Base-by-base conservation (phyloP, 768 basidiomycete genomes). In the Cystobasidium ongulense region DNA sequence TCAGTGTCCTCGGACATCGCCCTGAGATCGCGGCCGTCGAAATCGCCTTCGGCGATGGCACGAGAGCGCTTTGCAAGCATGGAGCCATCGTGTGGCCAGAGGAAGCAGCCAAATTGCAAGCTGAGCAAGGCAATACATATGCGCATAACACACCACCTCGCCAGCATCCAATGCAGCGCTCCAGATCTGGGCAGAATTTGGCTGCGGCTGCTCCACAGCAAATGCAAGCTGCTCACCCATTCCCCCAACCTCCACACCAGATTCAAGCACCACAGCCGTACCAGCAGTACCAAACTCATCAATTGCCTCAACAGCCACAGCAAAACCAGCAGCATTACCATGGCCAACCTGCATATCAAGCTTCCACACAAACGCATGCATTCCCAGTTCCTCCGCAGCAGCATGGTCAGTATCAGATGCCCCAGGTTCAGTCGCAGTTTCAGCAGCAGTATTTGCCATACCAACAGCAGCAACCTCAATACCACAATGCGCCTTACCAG, bases 1-100 rank as follows among this genome's bases (percentile, higher is more conserved):
- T 93, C 3, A 88, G 87, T 4, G 83, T 95, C 39, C 79, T 90
- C 17, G 85, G 86, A 73, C 88, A 91, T 21, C 82, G 39, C 52
- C 87, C 88, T 75, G 89, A 88, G 76, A 85, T 84, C 0, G 84
- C 85, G 63, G 87, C 87, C 10, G 88, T 94, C 0, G 88, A 89
- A 79, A 91, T 94, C 2, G 80, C 90, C 7, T 93, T 91, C 89
- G 78, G 77, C 33, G 78, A 80, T 39, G 70, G 78, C 18, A 53
- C 27, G 7, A 15, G 39, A 63, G 35, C 63, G 36, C 35, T 53
- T 63, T 66, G 43, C 59, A 75, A 75, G 52, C 70, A 75, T 33
- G 46, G 27, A 0, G 63, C 75, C 27, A 61, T 75, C 50, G 70
- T 73, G n/a, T 75, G 59, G 61, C 54, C 36, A 1, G 54, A 74